Conservation (phyloP, 108 stramenopile genomes). For the Pelagomonas calceolata region DNA sequence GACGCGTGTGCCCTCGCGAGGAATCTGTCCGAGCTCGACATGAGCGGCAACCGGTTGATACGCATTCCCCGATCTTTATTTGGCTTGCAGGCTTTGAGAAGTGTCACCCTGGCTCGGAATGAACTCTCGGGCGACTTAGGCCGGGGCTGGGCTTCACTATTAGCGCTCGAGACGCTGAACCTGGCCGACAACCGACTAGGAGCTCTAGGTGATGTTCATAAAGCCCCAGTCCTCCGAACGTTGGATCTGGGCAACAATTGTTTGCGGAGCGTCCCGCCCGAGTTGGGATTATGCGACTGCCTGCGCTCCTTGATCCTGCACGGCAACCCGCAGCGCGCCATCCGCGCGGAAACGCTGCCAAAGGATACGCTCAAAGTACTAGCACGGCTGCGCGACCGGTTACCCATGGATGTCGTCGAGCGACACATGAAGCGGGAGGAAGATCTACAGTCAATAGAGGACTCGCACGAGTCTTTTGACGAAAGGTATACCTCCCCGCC, state of each 20-base stretch:
- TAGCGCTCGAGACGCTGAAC: neutral
- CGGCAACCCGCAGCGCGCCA: neutral
- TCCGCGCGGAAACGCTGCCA: neutral
- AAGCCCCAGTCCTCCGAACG: neutral
- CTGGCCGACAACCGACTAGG: neutral
- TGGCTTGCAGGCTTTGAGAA: neutral
- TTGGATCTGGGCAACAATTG: neutral
- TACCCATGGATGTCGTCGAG: neutral
- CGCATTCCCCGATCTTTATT: neutral
- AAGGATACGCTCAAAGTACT: neutral
- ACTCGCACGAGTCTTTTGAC: too few relatives aligned
- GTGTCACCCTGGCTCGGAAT: neutral
- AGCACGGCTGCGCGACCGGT: neutral
- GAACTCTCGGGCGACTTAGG: neutral
- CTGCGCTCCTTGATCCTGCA: neutral
- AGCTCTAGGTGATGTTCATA: neutral
- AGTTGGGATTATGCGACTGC: neutral
- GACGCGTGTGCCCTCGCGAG: neutral
- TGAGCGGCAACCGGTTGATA: neutral
- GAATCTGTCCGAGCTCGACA: neutral
- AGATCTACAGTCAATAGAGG: too few relatives aligned
- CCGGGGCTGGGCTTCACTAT: neutral
- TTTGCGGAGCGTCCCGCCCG: neutral
- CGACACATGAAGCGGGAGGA: neutral
- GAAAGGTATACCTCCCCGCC: too few relatives aligned